A percentile compares a stretch with the other conserved stretches of the same genome.
Evolutionary conservation across 2,329 filamentous ascomycete species (phyloP).

Genomic region (Catunica adiposa): DNA sequence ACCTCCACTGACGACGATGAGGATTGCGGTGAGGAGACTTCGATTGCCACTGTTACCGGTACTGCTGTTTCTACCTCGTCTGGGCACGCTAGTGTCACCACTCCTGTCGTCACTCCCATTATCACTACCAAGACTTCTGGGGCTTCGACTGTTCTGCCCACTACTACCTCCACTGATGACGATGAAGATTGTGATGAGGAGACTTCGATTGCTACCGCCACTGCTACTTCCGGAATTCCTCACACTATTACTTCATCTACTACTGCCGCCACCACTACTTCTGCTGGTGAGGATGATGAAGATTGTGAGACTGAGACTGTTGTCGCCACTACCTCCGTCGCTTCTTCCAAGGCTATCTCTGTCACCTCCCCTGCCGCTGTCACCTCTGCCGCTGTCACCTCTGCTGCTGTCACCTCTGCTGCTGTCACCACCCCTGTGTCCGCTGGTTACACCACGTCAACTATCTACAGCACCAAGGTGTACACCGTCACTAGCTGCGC

Average conservation of each 20-base stretch:
- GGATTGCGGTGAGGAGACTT: no score
- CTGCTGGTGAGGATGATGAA: no score
- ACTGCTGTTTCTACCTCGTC: no score
- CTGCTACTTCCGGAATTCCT: background rate
- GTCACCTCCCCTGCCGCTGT: no score
- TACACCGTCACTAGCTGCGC: no score
- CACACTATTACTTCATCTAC: no score
- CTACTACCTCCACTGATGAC: background rate
- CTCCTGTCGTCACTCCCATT: background rate
- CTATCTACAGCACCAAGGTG: slow-evolving; percentile 3
- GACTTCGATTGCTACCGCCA: background rate
- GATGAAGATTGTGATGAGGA: background rate
- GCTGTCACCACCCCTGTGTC: background rate
- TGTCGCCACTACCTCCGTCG: no score
- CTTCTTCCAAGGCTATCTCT: no score
- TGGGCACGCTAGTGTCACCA: background rate
- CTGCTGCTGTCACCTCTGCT: background rate
- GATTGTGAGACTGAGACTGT: no score
- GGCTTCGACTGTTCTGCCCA: background rate
- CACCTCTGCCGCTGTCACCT: no score
- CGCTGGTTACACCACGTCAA: background rate
- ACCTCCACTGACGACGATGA: no score
- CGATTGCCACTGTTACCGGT: no score
- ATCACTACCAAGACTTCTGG: background rate
- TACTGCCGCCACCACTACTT: background rate